phyloP scores from a whole-genome alignment of 768 basidiomycete species.

The Lactarius sanguifluus region DNA sequence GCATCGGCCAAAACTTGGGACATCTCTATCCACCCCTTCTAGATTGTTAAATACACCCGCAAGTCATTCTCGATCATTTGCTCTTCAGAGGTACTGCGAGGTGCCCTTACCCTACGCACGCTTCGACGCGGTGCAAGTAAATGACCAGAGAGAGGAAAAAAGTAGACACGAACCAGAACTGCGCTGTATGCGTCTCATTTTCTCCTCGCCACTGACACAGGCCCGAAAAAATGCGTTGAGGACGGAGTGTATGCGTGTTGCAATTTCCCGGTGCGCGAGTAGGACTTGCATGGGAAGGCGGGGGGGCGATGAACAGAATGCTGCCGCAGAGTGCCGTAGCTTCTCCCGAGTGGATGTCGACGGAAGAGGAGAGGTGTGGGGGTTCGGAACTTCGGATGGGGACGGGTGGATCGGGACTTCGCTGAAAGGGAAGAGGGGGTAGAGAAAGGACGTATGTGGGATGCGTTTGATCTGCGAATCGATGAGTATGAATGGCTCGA shows the following conservation, averaged over 20 bases:
- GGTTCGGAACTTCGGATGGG: no score
- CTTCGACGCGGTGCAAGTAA: neutral
- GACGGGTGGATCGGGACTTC: no score
- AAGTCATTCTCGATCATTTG: neutral
- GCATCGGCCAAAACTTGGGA: neutral
- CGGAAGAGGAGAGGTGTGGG: no score
- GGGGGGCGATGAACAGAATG: no score
- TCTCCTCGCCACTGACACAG: no score
- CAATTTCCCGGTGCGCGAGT: neutral
- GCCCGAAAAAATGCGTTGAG: neutral
- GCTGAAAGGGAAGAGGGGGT: constrained; percentile 38
- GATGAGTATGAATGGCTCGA: constrained; percentile 5
- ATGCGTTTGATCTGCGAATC: constrained; percentile 56
- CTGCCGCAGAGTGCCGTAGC: no score
- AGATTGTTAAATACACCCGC: neutral
- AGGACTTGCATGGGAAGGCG: no score
- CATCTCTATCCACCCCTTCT: neutral
- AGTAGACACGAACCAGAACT: neutral
- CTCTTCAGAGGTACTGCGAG: neutral
- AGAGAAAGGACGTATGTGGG: constrained; percentile 58
- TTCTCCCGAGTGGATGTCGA: no score
- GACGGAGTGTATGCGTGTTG: neutral
- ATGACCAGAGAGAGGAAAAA: neutral
- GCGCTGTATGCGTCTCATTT: neutral
- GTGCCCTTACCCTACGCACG: neutral